These are phyloP conservation scores for Pythium chondricola DNA, from an alignment of 352 stramenopile species.

Conservation along the genomic window DNA sequence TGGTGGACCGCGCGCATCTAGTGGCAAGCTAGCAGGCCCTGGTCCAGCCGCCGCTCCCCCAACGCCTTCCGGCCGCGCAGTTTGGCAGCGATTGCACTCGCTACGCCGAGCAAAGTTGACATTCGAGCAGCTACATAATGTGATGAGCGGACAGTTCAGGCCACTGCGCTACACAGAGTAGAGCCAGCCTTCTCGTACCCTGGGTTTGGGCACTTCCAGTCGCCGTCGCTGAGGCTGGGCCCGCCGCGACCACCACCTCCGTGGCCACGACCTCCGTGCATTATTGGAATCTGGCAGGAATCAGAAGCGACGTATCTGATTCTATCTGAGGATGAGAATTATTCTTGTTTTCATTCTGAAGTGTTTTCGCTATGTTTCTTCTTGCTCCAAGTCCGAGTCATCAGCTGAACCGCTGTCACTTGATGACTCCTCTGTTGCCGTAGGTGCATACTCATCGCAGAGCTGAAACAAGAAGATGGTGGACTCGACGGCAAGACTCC, in stretches of 20 bases:
- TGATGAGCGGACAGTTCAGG: not conserved
- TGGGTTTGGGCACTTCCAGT: constrained; percentile 81
- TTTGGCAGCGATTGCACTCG: constrained; percentile 81
- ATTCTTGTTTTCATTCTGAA: too few relatives aligned
- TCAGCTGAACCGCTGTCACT: constrained; percentile 1
- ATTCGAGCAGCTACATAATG: constrained; percentile 72
- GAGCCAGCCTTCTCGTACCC: constrained; percentile 24
- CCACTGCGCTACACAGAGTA: not conserved
- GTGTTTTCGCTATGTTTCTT: too few relatives aligned
- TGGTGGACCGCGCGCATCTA: constrained; percentile 48
- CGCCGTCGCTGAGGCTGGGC: constrained; percentile 51
- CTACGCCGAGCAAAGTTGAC: constrained; percentile 79
- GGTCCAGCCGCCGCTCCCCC: constrained; percentile 11
- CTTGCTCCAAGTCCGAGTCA: too few relatives aligned
- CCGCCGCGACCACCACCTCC: constrained; percentile 31
- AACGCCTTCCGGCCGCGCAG: constrained; percentile 38
- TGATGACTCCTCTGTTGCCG: not conserved
- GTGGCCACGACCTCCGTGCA: constrained; percentile 22
- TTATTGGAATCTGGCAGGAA: constrained; percentile 2
- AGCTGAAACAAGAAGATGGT: constrained; percentile 60
- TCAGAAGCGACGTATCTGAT: too few relatives aligned
- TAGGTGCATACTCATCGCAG: constrained; percentile 34
- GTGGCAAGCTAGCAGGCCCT: constrained; percentile 22
- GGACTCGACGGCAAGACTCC: constrained; percentile 47
- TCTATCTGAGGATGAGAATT: too few relatives aligned